Evolutionary conservation across 2,329 filamentous ascomycete species (phyloP).

Genomic region (Paecilomyces fulvus): DNA sequence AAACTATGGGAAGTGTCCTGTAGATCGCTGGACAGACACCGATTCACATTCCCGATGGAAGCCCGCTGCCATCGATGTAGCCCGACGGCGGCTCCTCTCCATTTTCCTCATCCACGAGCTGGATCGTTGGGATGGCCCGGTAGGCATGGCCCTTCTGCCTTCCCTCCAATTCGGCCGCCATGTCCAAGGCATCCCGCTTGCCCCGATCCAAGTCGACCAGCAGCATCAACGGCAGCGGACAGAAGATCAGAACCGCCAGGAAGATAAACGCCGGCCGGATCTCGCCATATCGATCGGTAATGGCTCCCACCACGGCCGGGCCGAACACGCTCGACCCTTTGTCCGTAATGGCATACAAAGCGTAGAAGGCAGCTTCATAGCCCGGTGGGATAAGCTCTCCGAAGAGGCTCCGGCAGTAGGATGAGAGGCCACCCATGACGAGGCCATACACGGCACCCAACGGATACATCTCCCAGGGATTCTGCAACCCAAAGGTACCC

Average conservation of each 20-base stretch:
- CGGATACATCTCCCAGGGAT: conserved; percentile 95
- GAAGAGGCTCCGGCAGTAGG: conserved; percentile 86
- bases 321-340: conserved; percentile 94
- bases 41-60: conserved; percentile 1
- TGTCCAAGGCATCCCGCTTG: conserved; percentile 56
- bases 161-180: conserved; percentile 47
- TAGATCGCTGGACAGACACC: neutral
- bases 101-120: conserved; percentile 3
- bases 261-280: conserved; percentile 90
- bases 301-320: conserved; percentile 83
- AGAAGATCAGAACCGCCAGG: conserved; percentile 69
- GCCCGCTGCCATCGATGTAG: neutral
- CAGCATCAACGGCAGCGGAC: conserved; percentile 77
- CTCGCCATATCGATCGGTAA: conserved; percentile 75
- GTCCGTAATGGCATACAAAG: conserved; percentile 93
- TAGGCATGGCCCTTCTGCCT: conserved; percentile 13
- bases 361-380: conserved; percentile 92
- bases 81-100: neutral
- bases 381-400: conserved; percentile 91
- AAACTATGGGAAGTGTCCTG: neutral
- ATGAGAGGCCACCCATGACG: conserved; percentile 83
- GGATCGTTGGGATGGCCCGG: conserved; percentile 11
- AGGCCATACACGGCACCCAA: conserved; percentile 86
- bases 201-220: conserved; percentile 77
- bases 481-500: conserved; percentile 77